phyloP scores from a whole-genome alignment of 2,329 filamentous ascomycete genomes.

The Penicillium sp. region DNA sequence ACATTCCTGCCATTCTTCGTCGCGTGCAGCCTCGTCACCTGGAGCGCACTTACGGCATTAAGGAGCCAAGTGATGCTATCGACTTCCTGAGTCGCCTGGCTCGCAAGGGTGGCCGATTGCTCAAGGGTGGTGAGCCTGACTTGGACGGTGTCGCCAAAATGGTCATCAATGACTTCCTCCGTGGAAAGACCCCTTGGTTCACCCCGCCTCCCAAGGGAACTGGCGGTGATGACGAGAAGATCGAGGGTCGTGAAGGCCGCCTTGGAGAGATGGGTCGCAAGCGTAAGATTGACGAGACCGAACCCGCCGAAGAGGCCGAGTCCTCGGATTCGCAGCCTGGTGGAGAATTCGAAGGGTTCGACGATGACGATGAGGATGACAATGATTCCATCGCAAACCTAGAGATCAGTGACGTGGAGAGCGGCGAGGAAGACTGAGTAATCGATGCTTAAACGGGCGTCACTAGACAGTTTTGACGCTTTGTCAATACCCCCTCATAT shows the following conservation, averaged over 20 bases:
- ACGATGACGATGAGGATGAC: conserved; percentile 43
- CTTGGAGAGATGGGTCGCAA: conserved; percentile 79
- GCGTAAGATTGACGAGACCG: conserved; percentile 66
- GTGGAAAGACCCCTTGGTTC: conserved; percentile 96
- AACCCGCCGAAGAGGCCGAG: conserved; percentile 33
- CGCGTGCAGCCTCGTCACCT: conserved; percentile 84
- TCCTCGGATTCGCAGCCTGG: conserved; percentile 37
- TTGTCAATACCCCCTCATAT: conserved; percentile 1
- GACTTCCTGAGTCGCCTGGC: conserved; percentile 86
- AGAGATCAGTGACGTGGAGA: conserved; percentile 43
- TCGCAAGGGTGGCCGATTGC: conserved; percentile 77
- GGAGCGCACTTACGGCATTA: conserved; percentile 88
- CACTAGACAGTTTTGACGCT: conserved; percentile 3
- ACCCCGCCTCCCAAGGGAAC: conserved; percentile 67
- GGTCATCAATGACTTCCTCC: conserved; percentile 92
- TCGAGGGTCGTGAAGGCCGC: conserved; percentile 71
- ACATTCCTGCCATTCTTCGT: conserved; percentile 76
- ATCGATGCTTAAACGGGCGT: not conserved
- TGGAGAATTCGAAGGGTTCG: conserved; percentile 37
- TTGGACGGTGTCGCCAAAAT: conserved; percentile 94
- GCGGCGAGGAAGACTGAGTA: conserved; percentile 42
- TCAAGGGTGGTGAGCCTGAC: conserved; percentile 93
- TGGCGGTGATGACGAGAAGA: conserved; percentile 49
- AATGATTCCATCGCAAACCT: conserved; percentile 45
- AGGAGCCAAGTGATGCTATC: conserved; percentile 70